Base-by-base conservation (phyloP, 306 rosid genomes). In the Medicago lupulina region DNA sequence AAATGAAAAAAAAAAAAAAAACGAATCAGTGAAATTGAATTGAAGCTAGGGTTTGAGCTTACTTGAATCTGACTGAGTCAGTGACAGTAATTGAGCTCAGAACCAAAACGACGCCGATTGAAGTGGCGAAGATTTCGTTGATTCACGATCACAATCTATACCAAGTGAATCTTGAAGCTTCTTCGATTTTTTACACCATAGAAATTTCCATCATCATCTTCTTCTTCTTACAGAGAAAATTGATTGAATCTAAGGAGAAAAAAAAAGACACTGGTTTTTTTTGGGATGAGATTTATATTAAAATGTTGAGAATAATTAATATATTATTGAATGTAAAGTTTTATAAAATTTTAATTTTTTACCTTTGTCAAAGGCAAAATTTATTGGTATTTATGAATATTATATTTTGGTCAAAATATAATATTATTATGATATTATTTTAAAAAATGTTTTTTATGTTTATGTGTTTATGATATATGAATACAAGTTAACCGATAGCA, bases 11-110 rank as follows among this genome's bases (percentile, higher is more conserved):
- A 6, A 31, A 31, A 21, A 4, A 10, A 13, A 58, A 23, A 59
- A 1, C 9, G 14, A 28, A 28, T 60, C 61, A 19, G 7, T 9
- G 51, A 65, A 62, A 50, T 46, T 41, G 0, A 36, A 9, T 68
- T 82, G 67, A 82, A 88, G 82, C 82, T 85, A 87, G 92, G 90
- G 89, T 86, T 90, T 43, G 49, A 43, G 13, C 75, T 78, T 78
- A 78, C 82, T 7, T 71, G 90, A 90, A 87, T 87, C 94, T 76
- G 88, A 86, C 71, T 23, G 6, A 47, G 77, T 74, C 77, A 50
- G 73, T 58, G 65, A 9, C 49, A 73, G 34, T 15, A 36, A 50
- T 39, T 40, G 19, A 67, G 55, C 59, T 77, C 21, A 67, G 13
- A 47, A 71, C 70, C 74, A 54, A 78, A 67, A 68, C 78, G 83